Evolutionary conservation across 1,139 yeast genomes (phyloP), one percentile per base, ranked within the genome.

Genomic region (Debaryomycetaceae sp.): DNA sequence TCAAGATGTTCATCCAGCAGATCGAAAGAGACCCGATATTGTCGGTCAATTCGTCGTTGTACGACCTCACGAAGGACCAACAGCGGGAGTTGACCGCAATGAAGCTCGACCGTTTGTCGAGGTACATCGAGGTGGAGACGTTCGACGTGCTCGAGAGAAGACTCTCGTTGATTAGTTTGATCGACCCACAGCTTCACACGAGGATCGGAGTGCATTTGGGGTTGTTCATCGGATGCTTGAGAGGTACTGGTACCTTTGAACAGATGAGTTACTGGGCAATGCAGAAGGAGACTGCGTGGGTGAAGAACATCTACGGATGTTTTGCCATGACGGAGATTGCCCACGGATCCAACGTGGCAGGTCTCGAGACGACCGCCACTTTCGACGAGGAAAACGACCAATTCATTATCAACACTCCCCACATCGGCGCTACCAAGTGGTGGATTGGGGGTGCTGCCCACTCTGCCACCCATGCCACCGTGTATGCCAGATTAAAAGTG

Each of bases 181-280:
- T 60, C 48, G 77, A 81, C 49, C 87, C 93, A 22, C 76, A 89
- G 49, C 63, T 81, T 39, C 87, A 66, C 44, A 72, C 68, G 49
- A 58, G 76, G 57, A 57, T 76, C 52, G 62, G 87, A 42, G 86
- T 86, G 44, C 87, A 86, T 65, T 72, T 81, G 57, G 90, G 89
- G 5, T 72, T 86, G 46, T 86, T 85, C 60, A 72, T 84, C 53
- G 79, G 80, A 53, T 83, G 90, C 51, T 67, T 86, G 48, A 80
- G 78, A 54, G 91, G 93, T 43, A 82, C 84, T 49, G 95, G 93
- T 52, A 83, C 93, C 43, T 46, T 53, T 27, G 69, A 64, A 34
- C 78, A 72, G 56, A 63, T 66, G 49, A 56, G 63, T 42, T 72
- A 64, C 62, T 72, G 78, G 78, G 61, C 69, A 46, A 56, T 63